phyloP scores from a whole-genome alignment of 2,329 filamentous ascomycete genomes.

The Botrytis elliptica region DNA sequence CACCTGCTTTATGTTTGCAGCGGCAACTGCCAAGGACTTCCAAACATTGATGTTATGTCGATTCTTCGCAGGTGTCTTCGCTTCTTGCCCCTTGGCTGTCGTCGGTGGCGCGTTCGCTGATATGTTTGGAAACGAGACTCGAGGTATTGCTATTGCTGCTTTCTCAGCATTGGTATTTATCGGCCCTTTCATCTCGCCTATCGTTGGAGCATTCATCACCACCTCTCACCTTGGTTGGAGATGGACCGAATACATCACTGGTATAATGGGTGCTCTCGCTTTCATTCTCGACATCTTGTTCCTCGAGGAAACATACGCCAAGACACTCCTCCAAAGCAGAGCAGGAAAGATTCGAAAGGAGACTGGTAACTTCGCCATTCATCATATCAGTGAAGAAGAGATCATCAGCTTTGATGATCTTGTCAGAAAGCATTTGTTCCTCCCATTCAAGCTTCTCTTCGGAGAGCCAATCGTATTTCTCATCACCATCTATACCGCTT shows the following conservation, averaged over 20 bases:
- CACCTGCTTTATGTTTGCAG: slow-evolving; percentile 53
- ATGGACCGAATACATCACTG: slow-evolving; percentile 55
- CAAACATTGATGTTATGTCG: slow-evolving; percentile 53
- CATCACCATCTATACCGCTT: slow-evolving; percentile 50
- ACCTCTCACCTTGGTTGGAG: slow-evolving; percentile 53
- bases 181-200: slow-evolving; percentile 40
- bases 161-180: slow-evolving; percentile 50
- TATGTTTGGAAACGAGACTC: slow-evolving; percentile 56
- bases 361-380: slow-evolving; percentile 39
- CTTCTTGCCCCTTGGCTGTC: slow-evolving; percentile 50
- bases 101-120: slow-evolving; percentile 61
- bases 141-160: slow-evolving; percentile 64
- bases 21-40: slow-evolving; percentile 52
- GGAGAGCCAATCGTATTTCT: slow-evolving; percentile 61
- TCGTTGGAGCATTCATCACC: slow-evolving; percentile 42
- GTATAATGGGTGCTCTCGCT: slow-evolving; percentile 48
- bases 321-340: slow-evolving; percentile 48
- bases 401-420: slow-evolving; percentile 43
- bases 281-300: slow-evolving; percentile 44
- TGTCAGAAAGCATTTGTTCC: slow-evolving; percentile 30
- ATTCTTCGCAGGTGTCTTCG: slow-evolving; percentile 51
- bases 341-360: slow-evolving; percentile 47
- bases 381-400: slow-evolving; percentile 39
- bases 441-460: slow-evolving; percentile 55
- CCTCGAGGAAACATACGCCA: slow-evolving; percentile 51